These are phyloP conservation scores for Macrocystidia cucumis DNA, from an alignment of 1,284 basidiomycete species.

Conservation along the genomic window DNA sequence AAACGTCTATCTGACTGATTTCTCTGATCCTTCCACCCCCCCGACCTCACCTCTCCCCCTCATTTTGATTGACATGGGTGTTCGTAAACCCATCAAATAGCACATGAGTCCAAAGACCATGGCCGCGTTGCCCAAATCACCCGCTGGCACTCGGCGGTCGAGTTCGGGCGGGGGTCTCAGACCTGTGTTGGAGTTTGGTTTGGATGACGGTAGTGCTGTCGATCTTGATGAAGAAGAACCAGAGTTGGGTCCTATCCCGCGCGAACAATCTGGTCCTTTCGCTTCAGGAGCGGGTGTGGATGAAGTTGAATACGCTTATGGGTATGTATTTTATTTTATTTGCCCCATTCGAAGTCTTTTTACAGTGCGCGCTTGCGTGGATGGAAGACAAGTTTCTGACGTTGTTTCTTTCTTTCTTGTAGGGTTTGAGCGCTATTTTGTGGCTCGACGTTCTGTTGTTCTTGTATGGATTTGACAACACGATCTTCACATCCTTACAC, in stretches of 20 bases:
- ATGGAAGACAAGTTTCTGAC: too few species aligned
- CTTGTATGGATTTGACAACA: too few species aligned
- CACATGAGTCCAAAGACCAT: slow-evolving; percentile 93
- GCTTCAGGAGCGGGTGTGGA: slow-evolving; percentile 74
- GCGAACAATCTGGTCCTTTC: slow-evolving; percentile 65
- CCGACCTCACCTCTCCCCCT: too few species aligned
- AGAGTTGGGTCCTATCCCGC: slow-evolving; percentile 70
- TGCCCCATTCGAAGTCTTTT: slow-evolving; percentile 3
- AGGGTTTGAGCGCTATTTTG: neutral
- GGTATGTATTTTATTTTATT: slow-evolving; percentile 37
- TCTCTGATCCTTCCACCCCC: too few species aligned
- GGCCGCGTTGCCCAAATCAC: slow-evolving; percentile 84
- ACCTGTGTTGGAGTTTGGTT: slow-evolving; percentile 73
- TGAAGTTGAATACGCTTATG: slow-evolving; percentile 82
- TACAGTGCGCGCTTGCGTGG: slow-evolving; percentile 2
- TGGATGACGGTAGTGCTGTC: slow-evolving; percentile 66
- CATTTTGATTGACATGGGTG: too few species aligned
- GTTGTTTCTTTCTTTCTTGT: neutral
- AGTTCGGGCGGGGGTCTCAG: slow-evolving; percentile 76
- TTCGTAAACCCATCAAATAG: too few species aligned
- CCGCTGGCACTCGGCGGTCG: slow-evolving; percentile 69
- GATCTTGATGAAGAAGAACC: slow-evolving; percentile 54
- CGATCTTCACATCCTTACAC: too few species aligned
- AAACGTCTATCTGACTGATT: too few species aligned
- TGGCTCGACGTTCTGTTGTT: too few species aligned